Conservation (phyloP, 306 rosid genomes). For the Fragaria ananassa region DNA sequence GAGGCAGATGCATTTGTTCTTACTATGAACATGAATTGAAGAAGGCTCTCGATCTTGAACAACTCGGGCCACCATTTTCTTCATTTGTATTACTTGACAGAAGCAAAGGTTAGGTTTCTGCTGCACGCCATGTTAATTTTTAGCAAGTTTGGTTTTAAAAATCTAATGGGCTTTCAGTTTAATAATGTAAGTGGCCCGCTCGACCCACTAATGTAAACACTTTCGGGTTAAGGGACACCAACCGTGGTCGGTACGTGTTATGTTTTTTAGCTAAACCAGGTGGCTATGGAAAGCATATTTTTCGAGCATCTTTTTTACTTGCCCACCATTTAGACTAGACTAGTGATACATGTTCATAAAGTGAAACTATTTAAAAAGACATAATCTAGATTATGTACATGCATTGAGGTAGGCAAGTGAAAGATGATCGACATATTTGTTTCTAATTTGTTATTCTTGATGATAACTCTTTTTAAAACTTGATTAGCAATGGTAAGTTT, state of each 20-base stretch:
- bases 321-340: no score
- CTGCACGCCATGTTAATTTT: background rate
- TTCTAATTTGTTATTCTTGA: background rate
- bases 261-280: background rate
- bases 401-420: no score
- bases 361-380: no score
- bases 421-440: no score
- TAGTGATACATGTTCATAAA: no score
- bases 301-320: no score
- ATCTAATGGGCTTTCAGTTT: background rate
- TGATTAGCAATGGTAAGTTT: background rate
- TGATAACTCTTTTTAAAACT: background rate
- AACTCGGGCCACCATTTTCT: background rate
- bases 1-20: background rate
- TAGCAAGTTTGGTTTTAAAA: background rate
- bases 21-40: background rate
- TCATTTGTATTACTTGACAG: background rate
- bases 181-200: background rate
- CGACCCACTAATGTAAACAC: background rate
- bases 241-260: background rate
- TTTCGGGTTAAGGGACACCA: background rate
- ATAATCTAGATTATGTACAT: no score
- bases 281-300: background rate
- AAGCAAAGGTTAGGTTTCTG: background rate
- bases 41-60: background rate